Conservation (phyloP, 257 asterid genomes). For the Buddleja alternifolia region DNA sequence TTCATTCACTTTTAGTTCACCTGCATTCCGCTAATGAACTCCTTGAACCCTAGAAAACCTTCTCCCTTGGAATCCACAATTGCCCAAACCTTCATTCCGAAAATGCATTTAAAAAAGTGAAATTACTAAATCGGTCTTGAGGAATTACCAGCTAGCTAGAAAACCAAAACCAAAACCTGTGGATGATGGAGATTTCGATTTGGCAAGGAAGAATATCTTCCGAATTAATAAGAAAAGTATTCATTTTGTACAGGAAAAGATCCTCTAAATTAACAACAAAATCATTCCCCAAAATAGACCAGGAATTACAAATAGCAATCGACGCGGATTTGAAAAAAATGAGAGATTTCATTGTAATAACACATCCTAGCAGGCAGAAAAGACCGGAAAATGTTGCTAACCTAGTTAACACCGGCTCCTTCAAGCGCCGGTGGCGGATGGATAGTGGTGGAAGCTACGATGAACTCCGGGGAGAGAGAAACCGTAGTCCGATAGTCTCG, state of each 20-base stretch:
- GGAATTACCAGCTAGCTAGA: background rate
- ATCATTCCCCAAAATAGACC: background rate
- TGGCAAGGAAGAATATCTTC: background rate
- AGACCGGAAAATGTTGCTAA: constrained; percentile 15
- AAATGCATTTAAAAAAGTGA: background rate
- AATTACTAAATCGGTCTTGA: no score
- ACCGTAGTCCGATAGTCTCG: constrained; percentile 5
- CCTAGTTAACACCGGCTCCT: constrained; percentile 22
- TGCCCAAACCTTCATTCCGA: constrained; percentile 22
- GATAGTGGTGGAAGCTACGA: constrained; percentile 21
- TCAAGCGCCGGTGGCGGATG: constrained; percentile 23
- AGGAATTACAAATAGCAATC: background rate
- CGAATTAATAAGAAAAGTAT: background rate
- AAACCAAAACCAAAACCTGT: constrained; percentile 2
- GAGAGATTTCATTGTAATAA: background rate
- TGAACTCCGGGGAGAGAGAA: constrained; percentile 10
- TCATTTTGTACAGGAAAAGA: constrained; percentile 6
- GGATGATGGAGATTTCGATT: background rate
- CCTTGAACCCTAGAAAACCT: background rate
- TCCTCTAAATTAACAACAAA: background rate
- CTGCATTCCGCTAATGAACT: constrained; percentile 19
- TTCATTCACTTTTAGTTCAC: background rate
- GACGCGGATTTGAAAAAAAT: background rate
- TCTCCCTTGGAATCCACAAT: background rate
- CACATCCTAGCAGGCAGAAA: background rate